Conservation (phyloP, 352 stramenopile species). For the Phytophthora pseudosyringae region DNA sequence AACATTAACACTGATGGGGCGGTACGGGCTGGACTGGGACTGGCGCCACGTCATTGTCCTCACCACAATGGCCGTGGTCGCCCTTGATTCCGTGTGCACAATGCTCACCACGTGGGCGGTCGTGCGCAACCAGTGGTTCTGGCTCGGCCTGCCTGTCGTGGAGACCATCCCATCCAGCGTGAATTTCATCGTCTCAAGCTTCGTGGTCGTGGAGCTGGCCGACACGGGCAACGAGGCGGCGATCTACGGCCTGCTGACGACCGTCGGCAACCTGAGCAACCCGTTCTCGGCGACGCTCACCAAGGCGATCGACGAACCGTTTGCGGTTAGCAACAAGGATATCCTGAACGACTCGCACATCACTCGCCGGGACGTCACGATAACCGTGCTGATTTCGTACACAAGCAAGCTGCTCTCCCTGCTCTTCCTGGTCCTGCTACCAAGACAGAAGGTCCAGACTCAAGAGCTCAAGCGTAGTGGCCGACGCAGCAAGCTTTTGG, state of each 20-base stretch:
- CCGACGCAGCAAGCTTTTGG: constrained; percentile 31
- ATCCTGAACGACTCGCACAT: constrained; percentile 42
- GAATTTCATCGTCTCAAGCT: constrained; percentile 51
- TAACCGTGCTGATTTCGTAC: constrained; percentile 48
- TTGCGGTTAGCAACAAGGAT: constrained; percentile 41
- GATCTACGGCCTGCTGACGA: constrained; percentile 51
- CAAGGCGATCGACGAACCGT: constrained; percentile 43
- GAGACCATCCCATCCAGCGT: constrained; percentile 41
- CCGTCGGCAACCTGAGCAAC: constrained; percentile 45
- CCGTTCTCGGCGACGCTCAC: constrained; percentile 48
- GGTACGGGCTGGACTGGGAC: constrained; percentile 48
- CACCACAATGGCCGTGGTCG: constrained; percentile 36
- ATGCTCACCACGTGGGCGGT: constrained; percentile 45
- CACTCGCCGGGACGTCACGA: constrained; percentile 44
- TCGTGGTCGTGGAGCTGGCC: constrained; percentile 54
- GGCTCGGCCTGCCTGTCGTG: constrained; percentile 43
- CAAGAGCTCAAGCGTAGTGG: constrained; percentile 33
- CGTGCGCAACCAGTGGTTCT: constrained; percentile 53
- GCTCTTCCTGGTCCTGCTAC: constrained; percentile 47
- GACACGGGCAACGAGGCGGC: constrained; percentile 53
- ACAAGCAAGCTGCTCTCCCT: constrained; percentile 37
- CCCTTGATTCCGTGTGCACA: constrained; percentile 38
- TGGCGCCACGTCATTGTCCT: constrained; percentile 40
- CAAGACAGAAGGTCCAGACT: constrained; percentile 42
- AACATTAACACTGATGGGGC: constrained; percentile 37